Percentiles rank a stretch among this genome's conserved stretches.
phyloP scores from a whole-genome alignment of 805 yeast species.

The Metschnikowia lunata region DNA sequence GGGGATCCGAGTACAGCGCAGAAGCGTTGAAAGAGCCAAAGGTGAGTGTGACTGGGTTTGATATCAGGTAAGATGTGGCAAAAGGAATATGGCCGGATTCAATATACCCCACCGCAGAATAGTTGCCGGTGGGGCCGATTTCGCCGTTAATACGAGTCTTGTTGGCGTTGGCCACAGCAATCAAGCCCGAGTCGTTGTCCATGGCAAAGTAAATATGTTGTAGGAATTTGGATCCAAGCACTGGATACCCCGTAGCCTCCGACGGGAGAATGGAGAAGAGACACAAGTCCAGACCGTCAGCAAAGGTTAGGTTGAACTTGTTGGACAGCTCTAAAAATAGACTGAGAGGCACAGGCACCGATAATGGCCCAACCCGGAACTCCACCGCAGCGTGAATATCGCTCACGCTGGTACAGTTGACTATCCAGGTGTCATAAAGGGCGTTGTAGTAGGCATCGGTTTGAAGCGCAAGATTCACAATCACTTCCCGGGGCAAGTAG shows the following conservation, averaged over 20 bases:
- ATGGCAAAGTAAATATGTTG: constrained; percentile 54
- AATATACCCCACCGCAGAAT: constrained; percentile 24
- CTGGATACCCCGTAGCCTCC: constrained; percentile 42
- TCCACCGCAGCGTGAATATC: constrained; percentile 46
- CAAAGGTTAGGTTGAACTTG: constrained; percentile 39
- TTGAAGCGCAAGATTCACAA: constrained; percentile 64
- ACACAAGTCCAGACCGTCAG: constrained; percentile 57
- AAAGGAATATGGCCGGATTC: constrained; percentile 47
- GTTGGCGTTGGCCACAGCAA: constrained; percentile 56
- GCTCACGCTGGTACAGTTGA: constrained; percentile 50
- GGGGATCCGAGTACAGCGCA: constrained; percentile 18
- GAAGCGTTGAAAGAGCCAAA: constrained; percentile 10
- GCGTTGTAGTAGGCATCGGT: constrained; percentile 58
- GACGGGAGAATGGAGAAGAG: constrained; percentile 48
- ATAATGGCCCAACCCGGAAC: constrained; percentile 49
- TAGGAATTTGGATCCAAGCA: constrained; percentile 58
- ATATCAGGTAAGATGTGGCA: constrained; percentile 25
- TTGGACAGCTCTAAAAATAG: constrained; percentile 38
- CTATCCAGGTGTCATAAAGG: constrained; percentile 51
- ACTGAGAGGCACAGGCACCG: constrained; percentile 46
- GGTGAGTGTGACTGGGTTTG: constrained; percentile 8
- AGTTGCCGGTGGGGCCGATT: constrained; percentile 10
- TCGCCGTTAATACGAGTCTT: constrained; percentile 6
- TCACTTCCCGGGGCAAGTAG: constrained; percentile 50
- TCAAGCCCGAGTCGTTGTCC: constrained; percentile 50